Percentiles rank a stretch among this genome's conserved stretches.
Evolutionary conservation across 768 basidiomycete genomes (phyloP).

Genomic region (Lentinula guzmanii): DNA sequence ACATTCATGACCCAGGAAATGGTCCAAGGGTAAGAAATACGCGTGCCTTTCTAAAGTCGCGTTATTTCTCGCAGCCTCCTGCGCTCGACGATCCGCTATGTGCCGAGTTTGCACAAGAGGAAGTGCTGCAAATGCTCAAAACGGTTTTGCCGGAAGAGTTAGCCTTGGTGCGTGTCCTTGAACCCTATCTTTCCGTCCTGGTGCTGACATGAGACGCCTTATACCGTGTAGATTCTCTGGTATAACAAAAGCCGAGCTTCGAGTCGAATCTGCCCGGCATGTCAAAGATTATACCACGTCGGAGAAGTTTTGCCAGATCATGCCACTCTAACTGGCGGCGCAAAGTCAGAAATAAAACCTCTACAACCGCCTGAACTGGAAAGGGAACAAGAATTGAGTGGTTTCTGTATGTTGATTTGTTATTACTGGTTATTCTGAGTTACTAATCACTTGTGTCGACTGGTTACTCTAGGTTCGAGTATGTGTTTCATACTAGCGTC

Average conservation of each 20-base stretch:
- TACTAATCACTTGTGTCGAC: not conserved
- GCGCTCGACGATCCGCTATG: conserved; percentile 61
- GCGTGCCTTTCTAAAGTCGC: conserved; percentile 57
- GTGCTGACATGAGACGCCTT: not conserved
- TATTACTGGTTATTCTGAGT: not conserved
- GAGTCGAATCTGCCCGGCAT: conserved; percentile 73
- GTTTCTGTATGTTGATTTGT: conserved; percentile 52
- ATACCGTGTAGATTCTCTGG: conserved; percentile 56
- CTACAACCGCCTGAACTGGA: conserved; percentile 28
- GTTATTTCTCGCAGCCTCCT: conserved; percentile 60
- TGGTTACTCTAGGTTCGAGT: conserved; percentile 50
- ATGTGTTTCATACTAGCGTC: conserved; percentile 73
- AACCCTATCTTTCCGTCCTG: not conserved
- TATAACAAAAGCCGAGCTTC: conserved; percentile 76
- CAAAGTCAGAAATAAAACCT: conserved; percentile 7
- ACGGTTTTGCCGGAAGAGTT: conserved; percentile 67
- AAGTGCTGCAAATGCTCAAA: conserved; percentile 67
- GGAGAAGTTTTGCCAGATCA: conserved; percentile 60
- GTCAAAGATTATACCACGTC: conserved; percentile 63
- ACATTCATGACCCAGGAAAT: conserved; percentile 73
- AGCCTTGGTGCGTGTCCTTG: conserved; percentile 47
- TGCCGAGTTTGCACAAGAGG: conserved; percentile 72
- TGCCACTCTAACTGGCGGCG: conserved; percentile 9
- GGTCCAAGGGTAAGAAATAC: conserved; percentile 70
- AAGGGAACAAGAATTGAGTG: conserved; percentile 68